phyloP scores from a whole-genome alignment of 1,284 basidiomycete species.

The Microbotryum violaceum region DNA sequence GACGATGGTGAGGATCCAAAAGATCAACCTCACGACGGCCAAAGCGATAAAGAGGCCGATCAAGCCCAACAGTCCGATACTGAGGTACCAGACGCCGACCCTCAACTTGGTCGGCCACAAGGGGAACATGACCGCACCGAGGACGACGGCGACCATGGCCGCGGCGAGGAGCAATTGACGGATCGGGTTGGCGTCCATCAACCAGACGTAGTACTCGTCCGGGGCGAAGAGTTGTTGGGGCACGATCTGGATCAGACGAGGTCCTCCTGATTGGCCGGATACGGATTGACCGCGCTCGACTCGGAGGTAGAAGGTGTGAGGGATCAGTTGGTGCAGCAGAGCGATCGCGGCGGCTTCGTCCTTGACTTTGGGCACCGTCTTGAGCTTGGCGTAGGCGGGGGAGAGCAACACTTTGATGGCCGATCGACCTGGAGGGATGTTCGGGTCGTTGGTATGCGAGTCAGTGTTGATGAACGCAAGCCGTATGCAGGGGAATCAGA shows the following conservation, averaged over 20 bases:
- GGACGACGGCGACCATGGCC: conserved; percentile 86
- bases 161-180: conserved; percentile 87
- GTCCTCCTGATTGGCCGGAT: conserved; percentile 50
- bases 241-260: conserved; percentile 69
- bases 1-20: conserved; percentile 88
- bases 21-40: conserved; percentile 83
- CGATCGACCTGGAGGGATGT: conserved; percentile 59
- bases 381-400: conserved; percentile 77
- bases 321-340: conserved; percentile 58
- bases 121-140: conserved; percentile 98
- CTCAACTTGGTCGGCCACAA: conserved; percentile 90
- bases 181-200: conserved; percentile 65
- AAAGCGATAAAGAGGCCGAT: conserved; percentile 86
- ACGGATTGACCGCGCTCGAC: conserved; percentile 60
- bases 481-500: too few relatives aligned
- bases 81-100: conserved; percentile 94
- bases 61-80: conserved; percentile 76
- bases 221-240: conserved; percentile 68
- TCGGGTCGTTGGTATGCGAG: neutral
- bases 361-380: conserved; percentile 58
- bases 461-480: conserved; percentile 1
- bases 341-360: conserved; percentile 60
- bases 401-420: conserved; percentile 86
- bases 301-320: conserved; percentile 74
- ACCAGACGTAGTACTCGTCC: conserved; percentile 87